These are phyloP conservation scores for Aspergillus biplanus DNA, from an alignment of 495 filamentous ascomycete genomes.

Conservation along the genomic window DNA sequence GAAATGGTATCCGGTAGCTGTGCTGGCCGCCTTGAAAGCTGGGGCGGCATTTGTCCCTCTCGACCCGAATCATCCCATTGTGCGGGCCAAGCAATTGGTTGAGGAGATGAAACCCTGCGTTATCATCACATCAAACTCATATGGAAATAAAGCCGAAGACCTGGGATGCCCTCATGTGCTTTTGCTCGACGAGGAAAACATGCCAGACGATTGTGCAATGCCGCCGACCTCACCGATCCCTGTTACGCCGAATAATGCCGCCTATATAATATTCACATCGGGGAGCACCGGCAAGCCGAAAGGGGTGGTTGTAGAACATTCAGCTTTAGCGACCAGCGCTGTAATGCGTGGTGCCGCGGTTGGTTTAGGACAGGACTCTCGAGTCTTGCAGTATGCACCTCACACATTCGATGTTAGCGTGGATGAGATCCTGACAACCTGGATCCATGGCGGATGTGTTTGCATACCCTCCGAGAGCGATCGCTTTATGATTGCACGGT, in stretches of 20 bases:
- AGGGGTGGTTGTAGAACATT: conserved; percentile 12
- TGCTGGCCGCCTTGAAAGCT: conserved; percentile 14
- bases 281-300: conserved; percentile 18
- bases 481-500: conserved; percentile 6
- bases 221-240: neutral
- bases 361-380: conserved; percentile 16
- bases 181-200: conserved; percentile 1
- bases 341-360: conserved; percentile 4
- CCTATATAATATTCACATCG: conserved; percentile 20
- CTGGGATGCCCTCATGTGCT: conserved; percentile 7
- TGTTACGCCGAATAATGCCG: conserved; percentile 8
- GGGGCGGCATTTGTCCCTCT: conserved; percentile 16
- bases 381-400: conserved; percentile 49
- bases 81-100: conserved; percentile 1
- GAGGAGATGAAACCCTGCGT: conserved; percentile 10
- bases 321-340: conserved; percentile 8
- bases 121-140: neutral
- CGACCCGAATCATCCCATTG: conserved; percentile 12
- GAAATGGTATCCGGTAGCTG: neutral
- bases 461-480: conserved; percentile 46
- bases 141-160: neutral
- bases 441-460: conserved; percentile 30
- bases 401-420: conserved; percentile 48
- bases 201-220: neutral
- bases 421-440: conserved; percentile 33